Conservation (phyloP, 176 grass and related monocot genomes). For the Chloris gayana region DNA sequence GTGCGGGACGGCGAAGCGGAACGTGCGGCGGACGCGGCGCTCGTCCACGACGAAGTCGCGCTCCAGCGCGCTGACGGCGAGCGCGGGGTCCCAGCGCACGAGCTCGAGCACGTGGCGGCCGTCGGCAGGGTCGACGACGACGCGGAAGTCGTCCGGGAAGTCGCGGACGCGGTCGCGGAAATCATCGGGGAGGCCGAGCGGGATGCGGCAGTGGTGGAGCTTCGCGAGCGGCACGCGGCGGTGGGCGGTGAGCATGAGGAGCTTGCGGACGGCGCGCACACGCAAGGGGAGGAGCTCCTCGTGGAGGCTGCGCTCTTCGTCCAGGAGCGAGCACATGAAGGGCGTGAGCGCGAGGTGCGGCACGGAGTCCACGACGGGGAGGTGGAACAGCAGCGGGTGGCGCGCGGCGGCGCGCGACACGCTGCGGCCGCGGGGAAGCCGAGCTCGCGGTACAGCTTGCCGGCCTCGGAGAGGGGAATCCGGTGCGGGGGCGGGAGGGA, state of each 20-base stretch:
- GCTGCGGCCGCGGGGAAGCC: conserved; percentile 73
- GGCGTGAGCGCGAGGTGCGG: conserved; percentile 72
- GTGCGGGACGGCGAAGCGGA: conserved; percentile 72
- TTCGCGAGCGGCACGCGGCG: conserved; percentile 70
- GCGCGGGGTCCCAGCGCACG: conserved; percentile 62
- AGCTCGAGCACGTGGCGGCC: conserved; percentile 81
- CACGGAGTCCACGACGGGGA: conserved; percentile 47
- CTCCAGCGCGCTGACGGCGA: conserved; percentile 81
- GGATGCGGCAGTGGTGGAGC: conserved; percentile 74
- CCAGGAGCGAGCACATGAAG: conserved; percentile 79
- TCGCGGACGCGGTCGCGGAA: conserved; percentile 73
- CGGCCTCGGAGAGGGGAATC: conserved; percentile 67
- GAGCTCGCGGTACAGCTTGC: conserved; percentile 71
- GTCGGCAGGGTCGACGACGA: conserved; percentile 65
- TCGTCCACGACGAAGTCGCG: conserved; percentile 73
- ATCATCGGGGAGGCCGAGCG: conserved; percentile 79
- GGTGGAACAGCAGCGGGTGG: conserved; percentile 70
- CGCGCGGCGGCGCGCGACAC: conserved; percentile 51
- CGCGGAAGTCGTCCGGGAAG: conserved; percentile 70
- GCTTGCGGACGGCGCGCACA: conserved; percentile 63
- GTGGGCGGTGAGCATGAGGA: conserved; percentile 77
- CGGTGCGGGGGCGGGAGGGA: conserved; percentile 52
- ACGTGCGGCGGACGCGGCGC: conserved; percentile 52
- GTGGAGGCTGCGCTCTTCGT: conserved; percentile 62
- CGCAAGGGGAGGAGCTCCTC: conserved; percentile 50